Base-by-base conservation (phyloP, 306 rosid species). In the Calophaca sinica region DNA sequence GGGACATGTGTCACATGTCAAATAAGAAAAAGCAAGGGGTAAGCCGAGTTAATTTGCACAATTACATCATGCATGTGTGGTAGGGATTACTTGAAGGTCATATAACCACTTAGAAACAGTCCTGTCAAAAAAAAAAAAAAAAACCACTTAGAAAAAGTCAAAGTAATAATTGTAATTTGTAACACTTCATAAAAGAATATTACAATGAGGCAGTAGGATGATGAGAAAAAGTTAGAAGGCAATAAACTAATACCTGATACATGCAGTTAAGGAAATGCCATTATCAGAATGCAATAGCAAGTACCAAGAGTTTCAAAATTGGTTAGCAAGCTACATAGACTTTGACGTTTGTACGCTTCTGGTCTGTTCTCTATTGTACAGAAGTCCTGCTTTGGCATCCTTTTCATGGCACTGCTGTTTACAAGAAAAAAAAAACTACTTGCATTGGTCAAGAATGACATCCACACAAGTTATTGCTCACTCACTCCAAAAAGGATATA, bases 381-480 rank as follows among this genome's bases (percentile, higher is more conserved):
- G 26, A 46, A 2, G 68, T 3, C n/a, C 6, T 36, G 50, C 50
- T 29, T 13, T 7, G 50, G 13, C 68, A 39, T 62, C 3, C 67
- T 39, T 36, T 61, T 61, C 67, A 33, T 11, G 46, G 67, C 39
- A 39, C 32, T 4, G 8, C 15, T 5, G 44, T 6, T 39, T 4
- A 39, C 7, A 39, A 9, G 6, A 4, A 62, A 39, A 41, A 42
- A 12, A 6, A 11, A 66, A 50, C 46, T n/a, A 50, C 32, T 48
- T 14, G 61, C 73, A 15, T 68, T 31, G 20, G 38, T 45, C 28
- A 65, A 68, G 29, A 59, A 49, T 4, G 33, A 6, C 26, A 67
- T 1, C 50, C 0, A 10, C 14, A 33, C 32, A 51, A 68, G 31
- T 33, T 13, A 15, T 50, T 68, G 39, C 64, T 53, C 13, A 12